Base-by-base conservation (phyloP, 345 rosid genomes). In the Clausena lansium region DNA sequence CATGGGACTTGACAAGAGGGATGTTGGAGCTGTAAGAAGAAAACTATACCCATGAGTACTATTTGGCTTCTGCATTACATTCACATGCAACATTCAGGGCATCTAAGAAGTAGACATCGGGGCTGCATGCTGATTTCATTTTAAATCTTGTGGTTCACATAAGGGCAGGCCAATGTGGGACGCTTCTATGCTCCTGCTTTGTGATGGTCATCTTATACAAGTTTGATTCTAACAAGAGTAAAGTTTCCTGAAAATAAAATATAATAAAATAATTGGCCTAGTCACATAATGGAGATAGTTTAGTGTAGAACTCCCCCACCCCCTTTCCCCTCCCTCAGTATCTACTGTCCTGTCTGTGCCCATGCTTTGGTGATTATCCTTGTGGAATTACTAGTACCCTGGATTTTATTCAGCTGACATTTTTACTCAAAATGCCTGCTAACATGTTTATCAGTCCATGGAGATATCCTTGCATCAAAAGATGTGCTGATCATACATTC, bases 1-100 rank as follows among this genome's bases (percentile, higher is more conserved):
- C 75, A 94, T 96, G 99, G 99, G 99, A 76, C 92, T 96, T 59
- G 97, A 96, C 89, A 96, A 94, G 87, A 88, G 89, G 66, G 97
- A 96, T 79, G 92, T 91, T 80, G 98, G 97, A 88, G 98, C 97
- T 72, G 99, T 96, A 94, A 96, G 99, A 79, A 45, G 76, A 78
- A 78, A 70, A 67, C 75, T 71, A 20, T 54, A 47, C 73, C 67
- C 73, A 65, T 69, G 54, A 74, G 58, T 72, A 71, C n/a, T 70
- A 32, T 81, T 59, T 55, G 55, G 73, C 76, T 68, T 70, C 70
- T 64, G 80, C 80, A 79, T 72, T 57, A 57, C 24, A 45, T 67
- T 72, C 27, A 19, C 62, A 63, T 32, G 28, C 52, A 65, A 30
- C 33, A 20, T 61, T 76, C 47, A 25, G 17, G 55, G 39, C 58